Percentiles rank a stretch among this genome's conserved stretches.
Evolutionary conservation across 1,284 basidiomycete species (phyloP).

Genomic region (Ustilago shanxiensis): DNA sequence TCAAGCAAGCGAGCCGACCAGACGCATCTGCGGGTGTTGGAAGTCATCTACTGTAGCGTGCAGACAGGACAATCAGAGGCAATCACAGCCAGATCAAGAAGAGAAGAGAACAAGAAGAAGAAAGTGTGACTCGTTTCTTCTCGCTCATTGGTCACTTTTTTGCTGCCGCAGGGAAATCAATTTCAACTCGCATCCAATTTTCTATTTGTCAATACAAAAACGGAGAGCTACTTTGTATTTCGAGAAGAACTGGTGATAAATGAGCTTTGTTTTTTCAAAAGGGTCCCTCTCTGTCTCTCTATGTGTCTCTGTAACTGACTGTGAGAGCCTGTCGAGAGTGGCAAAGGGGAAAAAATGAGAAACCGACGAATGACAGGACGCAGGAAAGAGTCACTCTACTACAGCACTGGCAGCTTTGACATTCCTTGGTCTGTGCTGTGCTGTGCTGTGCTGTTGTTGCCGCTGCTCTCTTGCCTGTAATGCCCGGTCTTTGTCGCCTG

Average conservation of each 20-base stretch:
- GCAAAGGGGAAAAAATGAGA: neutral
- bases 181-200: neutral
- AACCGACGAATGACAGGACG: constrained; percentile 32
- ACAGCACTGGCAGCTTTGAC: neutral
- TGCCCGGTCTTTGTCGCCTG: constrained; percentile 23
- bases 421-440: constrained; percentile 15
- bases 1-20: neutral
- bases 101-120: constrained; percentile 6
- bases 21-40: neutral
- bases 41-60: neutral
- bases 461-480: too few species aligned
- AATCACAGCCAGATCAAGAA: constrained; percentile 24
- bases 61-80: too few species aligned
- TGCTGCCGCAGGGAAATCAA: neutral
- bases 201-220: constrained; percentile 12
- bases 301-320: too few species aligned
- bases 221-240: constrained; percentile 17
- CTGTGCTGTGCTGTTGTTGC: too few species aligned
- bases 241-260: constrained; percentile 26
- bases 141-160: constrained; percentile 7
- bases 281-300: neutral
- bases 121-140: constrained; percentile 28
- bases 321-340: too few species aligned
- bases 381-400: constrained; percentile 35
- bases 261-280: constrained; percentile 6